Conservation (phyloP, 2,329 filamentous ascomycete genomes). For the Talaromyces sp. region DNA sequence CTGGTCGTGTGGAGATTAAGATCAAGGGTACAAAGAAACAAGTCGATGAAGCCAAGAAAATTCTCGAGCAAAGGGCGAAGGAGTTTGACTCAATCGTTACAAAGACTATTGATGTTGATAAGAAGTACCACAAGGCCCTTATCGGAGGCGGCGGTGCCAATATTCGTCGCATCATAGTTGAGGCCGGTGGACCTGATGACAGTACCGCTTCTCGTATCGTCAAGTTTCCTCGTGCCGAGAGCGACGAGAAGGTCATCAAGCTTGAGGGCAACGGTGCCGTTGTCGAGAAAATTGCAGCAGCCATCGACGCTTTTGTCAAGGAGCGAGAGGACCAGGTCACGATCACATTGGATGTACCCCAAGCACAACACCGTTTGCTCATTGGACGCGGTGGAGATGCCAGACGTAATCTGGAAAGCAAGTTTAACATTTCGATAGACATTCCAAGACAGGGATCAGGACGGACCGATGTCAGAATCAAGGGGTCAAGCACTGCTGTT, state of each 20-base stretch:
- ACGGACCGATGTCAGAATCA: slow-evolving; percentile 80
- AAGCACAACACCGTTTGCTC: slow-evolving; percentile 82
- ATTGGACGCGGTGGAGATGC: slow-evolving; percentile 90
- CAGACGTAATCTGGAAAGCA: slow-evolving; percentile 76
- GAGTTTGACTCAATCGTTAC: slow-evolving; percentile 87
- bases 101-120: slow-evolving; percentile 82
- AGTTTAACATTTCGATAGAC: slow-evolving; percentile 83
- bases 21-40: slow-evolving; percentile 90
- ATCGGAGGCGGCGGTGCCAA: slow-evolving; percentile 84
- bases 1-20: slow-evolving; percentile 74
- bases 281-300: slow-evolving; percentile 81
- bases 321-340: slow-evolving; percentile 79
- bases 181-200: slow-evolving; percentile 86
- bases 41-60: slow-evolving; percentile 86
- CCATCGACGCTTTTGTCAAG: slow-evolving; percentile 76
- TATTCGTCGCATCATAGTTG: slow-evolving; percentile 78
- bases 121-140: slow-evolving; percentile 79
- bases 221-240: slow-evolving; percentile 87
- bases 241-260: slow-evolving; percentile 76
- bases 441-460: slow-evolving; percentile 85
- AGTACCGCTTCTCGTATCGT: slow-evolving; percentile 82
- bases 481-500: slow-evolving; percentile 72
- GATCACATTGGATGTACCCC: slow-evolving; percentile 74
- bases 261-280: slow-evolving; percentile 79
- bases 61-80: slow-evolving; percentile 79